phyloP scores from a whole-genome alignment of 2,329 filamentous ascomycete genomes.

The Xylaria sp. region DNA sequence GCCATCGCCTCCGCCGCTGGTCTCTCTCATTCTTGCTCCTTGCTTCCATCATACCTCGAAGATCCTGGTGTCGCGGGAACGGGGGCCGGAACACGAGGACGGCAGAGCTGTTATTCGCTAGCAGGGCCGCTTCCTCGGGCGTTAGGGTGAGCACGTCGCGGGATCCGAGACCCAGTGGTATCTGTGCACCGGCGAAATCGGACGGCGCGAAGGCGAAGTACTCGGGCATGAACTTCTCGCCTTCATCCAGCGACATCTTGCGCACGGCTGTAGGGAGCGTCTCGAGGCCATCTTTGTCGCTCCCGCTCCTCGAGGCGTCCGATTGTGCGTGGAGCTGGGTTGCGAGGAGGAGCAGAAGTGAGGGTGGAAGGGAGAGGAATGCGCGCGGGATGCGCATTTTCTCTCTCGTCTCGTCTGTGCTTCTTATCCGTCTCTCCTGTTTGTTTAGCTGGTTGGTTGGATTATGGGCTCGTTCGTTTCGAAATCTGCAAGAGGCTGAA shows the following conservation, averaged over 20 bases:
- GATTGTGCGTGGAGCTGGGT: constrained; percentile 51
- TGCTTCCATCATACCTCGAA: constrained; percentile 3
- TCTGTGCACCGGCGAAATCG: constrained; percentile 21
- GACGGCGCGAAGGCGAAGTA: constrained; percentile 65
- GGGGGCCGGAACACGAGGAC: constrained; percentile 59
- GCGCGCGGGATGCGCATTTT: constrained; percentile 31
- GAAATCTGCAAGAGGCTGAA: not conserved
- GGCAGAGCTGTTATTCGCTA: constrained; percentile 50
- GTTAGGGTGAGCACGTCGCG: constrained; percentile 45
- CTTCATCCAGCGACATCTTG: constrained; percentile 77
- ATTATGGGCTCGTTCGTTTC: not conserved
- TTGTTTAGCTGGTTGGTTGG: constrained; percentile 6
- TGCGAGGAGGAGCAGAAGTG: constrained; percentile 56
- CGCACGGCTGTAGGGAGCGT: constrained; percentile 69
- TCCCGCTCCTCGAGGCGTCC: not conserved
- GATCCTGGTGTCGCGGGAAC: constrained; percentile 61
- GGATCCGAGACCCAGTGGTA: constrained; percentile 43
- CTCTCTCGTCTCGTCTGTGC: not conserved
- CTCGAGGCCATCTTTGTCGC: constrained; percentile 38
- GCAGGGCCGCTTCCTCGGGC: constrained; percentile 46
- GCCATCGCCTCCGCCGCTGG: constrained; percentile 24
- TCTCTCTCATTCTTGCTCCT: not conserved
- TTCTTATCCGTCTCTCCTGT: not conserved
- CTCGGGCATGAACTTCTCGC: constrained; percentile 78
- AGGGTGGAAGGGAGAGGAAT: constrained; percentile 37